A percentile compares a stretch with the other conserved stretches of the same genome.
Evolutionary conservation across 2,329 filamentous ascomycete genomes (phyloP).

Genomic region (Penicillium sp.): DNA sequence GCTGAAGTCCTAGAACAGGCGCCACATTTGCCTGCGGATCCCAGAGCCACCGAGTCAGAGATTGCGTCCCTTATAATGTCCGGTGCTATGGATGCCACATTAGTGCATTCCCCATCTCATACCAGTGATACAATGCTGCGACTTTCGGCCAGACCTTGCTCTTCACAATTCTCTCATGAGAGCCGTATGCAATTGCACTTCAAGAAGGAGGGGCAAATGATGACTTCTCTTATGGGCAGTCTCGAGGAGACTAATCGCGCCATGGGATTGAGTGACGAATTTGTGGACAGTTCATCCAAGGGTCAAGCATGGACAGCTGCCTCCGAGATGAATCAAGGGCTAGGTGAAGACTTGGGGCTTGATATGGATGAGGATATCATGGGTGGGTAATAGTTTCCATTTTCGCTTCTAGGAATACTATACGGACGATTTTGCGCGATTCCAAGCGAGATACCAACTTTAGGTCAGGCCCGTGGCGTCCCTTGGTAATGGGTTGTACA

Average conservation of each 20-base stretch:
- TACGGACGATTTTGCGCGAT: not conserved
- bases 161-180: slow-evolving; percentile 36
- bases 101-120: slow-evolving; percentile 42
- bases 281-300: slow-evolving; percentile 51
- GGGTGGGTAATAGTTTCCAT: slow-evolving; percentile 22
- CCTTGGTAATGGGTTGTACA: not conserved
- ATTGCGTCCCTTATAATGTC: slow-evolving; percentile 46
- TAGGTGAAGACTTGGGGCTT: slow-evolving; percentile 15
- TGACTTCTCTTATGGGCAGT: slow-evolving; percentile 48
- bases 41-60: slow-evolving; percentile 30
- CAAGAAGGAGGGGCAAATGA: slow-evolving; percentile 46
- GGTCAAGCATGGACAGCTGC: slow-evolving; percentile 36
- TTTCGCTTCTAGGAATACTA: not conserved
- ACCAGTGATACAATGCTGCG: slow-evolving; percentile 48
- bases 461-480: not conserved
- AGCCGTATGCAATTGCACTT: slow-evolving; percentile 40
- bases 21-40: slow-evolving; percentile 23
- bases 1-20: slow-evolving; percentile 41
- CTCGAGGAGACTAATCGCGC: slow-evolving; percentile 53
- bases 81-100: slow-evolving; percentile 48
- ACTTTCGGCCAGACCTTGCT: slow-evolving; percentile 42
- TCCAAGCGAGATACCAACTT: not conserved
- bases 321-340: slow-evolving; percentile 14
- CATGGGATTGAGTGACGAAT: slow-evolving; percentile 55
- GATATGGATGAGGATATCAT: slow-evolving; percentile 41